Conservation (phyloP, 106 monocot species). For the Narthecium ossifragum region DNA sequence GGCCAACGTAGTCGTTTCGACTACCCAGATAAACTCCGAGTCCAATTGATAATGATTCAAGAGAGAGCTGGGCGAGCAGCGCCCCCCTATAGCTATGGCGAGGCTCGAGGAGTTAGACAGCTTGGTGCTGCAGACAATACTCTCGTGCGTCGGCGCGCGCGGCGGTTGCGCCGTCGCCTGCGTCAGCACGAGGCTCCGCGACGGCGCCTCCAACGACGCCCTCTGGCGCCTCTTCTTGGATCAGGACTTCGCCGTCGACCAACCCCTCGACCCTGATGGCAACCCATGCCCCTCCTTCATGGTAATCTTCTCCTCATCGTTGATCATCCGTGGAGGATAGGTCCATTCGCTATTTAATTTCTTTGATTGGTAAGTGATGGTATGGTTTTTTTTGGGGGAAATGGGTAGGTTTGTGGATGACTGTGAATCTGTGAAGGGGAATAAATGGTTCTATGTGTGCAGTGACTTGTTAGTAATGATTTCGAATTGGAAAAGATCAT, state of each 20-base stretch:
- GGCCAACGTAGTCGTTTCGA: no score
- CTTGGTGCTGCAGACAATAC: constrained; percentile 21
- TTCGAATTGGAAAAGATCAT: no score
- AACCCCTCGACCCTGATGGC: constrained; percentile 24
- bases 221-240: constrained; percentile 35
- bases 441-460: no score
- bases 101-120: constrained; percentile 12
- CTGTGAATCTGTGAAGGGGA: no score
- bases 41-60: no score
- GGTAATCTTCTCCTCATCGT: constrained; percentile 4
- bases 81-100: constrained; percentile 20
- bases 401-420: no score
- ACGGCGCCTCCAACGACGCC: constrained; percentile 19
- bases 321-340: background rate
- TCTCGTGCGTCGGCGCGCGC: constrained; percentile 6
- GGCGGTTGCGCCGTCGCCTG: constrained; percentile 19
- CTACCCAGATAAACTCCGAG: no score
- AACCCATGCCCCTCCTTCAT: constrained; percentile 25
- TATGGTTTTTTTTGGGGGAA: background rate
- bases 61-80: no score
- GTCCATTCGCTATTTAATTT: background rate
- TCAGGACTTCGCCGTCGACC: constrained; percentile 10
- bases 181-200: constrained; percentile 18
- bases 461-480: background rate
- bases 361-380: background rate